phyloP scores from a whole-genome alignment of 1,284 basidiomycete species.

The Fomitopsis pinicola region DNA sequence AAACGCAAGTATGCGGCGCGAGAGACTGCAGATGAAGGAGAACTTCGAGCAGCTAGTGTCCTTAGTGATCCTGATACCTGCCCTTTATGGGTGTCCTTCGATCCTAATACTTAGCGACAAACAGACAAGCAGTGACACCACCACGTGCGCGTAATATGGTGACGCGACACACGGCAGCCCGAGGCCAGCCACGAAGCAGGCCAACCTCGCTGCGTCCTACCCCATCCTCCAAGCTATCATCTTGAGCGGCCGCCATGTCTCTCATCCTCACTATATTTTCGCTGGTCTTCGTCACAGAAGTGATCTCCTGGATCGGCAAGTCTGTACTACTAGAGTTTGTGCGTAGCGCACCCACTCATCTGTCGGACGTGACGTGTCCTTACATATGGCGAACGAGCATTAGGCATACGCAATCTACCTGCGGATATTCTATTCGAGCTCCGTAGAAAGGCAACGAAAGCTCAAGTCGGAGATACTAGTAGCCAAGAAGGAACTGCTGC shows the following conservation, averaged over 20 bases:
- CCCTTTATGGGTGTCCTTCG: slow-evolving; percentile 11
- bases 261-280: slow-evolving; percentile 79
- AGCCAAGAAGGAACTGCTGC: slow-evolving; percentile 82
- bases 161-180: background rate
- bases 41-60: no score
- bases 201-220: background rate
- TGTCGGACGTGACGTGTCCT: background rate
- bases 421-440: slow-evolving; percentile 54
- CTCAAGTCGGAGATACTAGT: slow-evolving; percentile 77
- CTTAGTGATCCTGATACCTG: background rate
- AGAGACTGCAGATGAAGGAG: no score
- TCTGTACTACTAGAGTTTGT: slow-evolving; percentile 78
- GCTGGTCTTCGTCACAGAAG: slow-evolving; percentile 76
- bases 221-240: background rate
- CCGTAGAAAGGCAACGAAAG: slow-evolving; percentile 52
- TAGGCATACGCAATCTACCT: slow-evolving; percentile 72
- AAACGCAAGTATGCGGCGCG: no score
- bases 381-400: background rate
- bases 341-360: background rate
- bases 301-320: slow-evolving; percentile 86
- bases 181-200: background rate
- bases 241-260: slow-evolving; percentile 44
- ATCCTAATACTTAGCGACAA: slow-evolving; percentile 21
- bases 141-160: background rate
- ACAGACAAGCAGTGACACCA: slow-evolving; percentile 16